Conservation (phyloP, 2,329 filamentous ascomycete genomes). For the Harringtonia aguacate region DNA sequence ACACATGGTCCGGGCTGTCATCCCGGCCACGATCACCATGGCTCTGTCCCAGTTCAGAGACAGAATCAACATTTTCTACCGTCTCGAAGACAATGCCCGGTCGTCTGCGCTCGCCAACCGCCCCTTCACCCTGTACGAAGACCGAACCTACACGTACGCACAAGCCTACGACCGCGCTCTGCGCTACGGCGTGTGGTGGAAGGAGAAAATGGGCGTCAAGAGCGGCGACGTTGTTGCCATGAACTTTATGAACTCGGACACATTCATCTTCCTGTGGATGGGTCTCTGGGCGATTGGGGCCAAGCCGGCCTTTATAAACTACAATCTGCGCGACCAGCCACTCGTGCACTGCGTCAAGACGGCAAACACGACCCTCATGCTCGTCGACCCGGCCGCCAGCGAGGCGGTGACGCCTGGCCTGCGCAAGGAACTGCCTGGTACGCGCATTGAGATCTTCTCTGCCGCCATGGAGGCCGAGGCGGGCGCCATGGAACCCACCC, state of each 20-base stretch:
- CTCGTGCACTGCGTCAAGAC: constrained; percentile 64
- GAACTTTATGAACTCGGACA: constrained; percentile 71
- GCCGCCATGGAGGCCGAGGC: constrained; percentile 45
- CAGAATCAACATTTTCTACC: constrained; percentile 63
- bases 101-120: constrained; percentile 37
- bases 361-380: constrained; percentile 53
- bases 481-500: constrained; percentile 35
- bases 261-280: constrained; percentile 64
- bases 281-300: constrained; percentile 78
- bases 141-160: constrained; percentile 60
- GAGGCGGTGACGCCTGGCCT: constrained; percentile 48
- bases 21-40: constrained; percentile 32
- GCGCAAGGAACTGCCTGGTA: constrained; percentile 31
- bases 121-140: constrained; percentile 57
- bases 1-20: constrained; percentile 42
- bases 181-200: constrained; percentile 67
- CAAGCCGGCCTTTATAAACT: constrained; percentile 79
- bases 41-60: constrained; percentile 42
- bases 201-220: constrained; percentile 49
- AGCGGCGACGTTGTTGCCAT: constrained; percentile 69
- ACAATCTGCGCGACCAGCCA: constrained; percentile 63
- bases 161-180: constrained; percentile 61
- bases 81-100: constrained; percentile 56
- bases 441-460: constrained; percentile 53
- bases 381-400: constrained; percentile 56